phyloP scores from a whole-genome alignment of 305 asterid species.

The Solanum hybrid region DNA sequence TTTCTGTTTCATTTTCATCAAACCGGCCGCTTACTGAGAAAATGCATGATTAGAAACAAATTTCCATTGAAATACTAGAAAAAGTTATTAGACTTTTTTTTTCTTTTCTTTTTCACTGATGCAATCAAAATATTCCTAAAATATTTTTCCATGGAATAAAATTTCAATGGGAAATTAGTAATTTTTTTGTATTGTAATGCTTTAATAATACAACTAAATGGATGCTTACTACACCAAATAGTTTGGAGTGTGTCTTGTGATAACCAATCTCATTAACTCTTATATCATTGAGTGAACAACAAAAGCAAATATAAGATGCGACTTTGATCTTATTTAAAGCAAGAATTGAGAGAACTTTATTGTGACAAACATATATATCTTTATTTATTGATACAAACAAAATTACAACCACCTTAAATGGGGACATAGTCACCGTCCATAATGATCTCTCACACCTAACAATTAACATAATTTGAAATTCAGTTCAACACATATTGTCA shows the following conservation, averaged over 20 bases:
- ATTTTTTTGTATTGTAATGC: neutral
- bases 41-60: neutral
- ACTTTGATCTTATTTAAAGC: neutral
- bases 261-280: neutral
- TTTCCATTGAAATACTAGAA: neutral
- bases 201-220: neutral
- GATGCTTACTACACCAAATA: neutral
- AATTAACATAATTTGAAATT: neutral
- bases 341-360: neutral
- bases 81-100: neutral
- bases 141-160: neutral
- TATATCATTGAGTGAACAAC: neutral
- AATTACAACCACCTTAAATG: neutral
- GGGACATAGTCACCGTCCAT: neutral
- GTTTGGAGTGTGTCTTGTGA: neutral
- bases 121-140: neutral
- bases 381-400: neutral
- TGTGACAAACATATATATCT: neutral
- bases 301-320: neutral
- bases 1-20: neutral
- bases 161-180: neutral
- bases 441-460: neutral
- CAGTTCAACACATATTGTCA: neutral
- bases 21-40: rapidly evolving
- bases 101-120: neutral